Evolutionary conservation across 2,329 filamentous ascomycete species (phyloP).

Genomic region (Metarhizium anisopliae): DNA sequence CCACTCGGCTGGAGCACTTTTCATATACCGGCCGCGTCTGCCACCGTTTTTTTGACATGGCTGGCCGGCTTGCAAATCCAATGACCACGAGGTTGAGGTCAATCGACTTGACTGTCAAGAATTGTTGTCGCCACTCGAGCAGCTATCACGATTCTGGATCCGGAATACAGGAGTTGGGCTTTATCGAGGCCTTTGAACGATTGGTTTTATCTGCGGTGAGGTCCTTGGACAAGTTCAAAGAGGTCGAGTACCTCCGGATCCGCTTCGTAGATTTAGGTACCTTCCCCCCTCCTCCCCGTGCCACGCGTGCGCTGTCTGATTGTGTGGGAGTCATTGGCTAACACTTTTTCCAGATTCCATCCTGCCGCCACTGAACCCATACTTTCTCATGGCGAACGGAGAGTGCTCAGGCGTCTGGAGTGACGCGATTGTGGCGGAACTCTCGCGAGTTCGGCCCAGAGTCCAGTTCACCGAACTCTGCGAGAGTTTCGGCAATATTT

Average conservation of each 20-base stretch:
- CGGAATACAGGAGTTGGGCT: slow-evolving; percentile 62
- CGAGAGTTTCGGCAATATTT: slow-evolving; percentile 54
- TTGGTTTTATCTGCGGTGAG: slow-evolving; percentile 56
- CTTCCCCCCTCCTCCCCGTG: slow-evolving; percentile 10
- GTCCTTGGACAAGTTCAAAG: slow-evolving; percentile 47
- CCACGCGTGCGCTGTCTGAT: too few species aligned
- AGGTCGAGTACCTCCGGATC: slow-evolving; percentile 58
- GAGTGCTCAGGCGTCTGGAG: slow-evolving; percentile 65
- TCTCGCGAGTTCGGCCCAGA: slow-evolving; percentile 49
- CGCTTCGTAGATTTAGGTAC: slow-evolving; percentile 64
- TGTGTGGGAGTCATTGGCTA: not conserved
- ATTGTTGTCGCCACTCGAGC: slow-evolving; percentile 53
- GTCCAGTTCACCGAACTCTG: slow-evolving; percentile 52
- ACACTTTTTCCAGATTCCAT: slow-evolving; percentile 46
- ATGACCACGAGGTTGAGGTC: slow-evolving; percentile 48
- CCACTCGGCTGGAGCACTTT: slow-evolving; percentile 56
- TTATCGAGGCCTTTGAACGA: slow-evolving; percentile 62
- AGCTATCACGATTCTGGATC: slow-evolving; percentile 55
- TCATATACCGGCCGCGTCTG: slow-evolving; percentile 67
- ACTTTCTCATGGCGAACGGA: slow-evolving; percentile 54
- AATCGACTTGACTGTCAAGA: slow-evolving; percentile 65
- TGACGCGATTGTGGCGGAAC: slow-evolving; percentile 52
- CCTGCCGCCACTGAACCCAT: slow-evolving; percentile 62
- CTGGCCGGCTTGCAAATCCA: slow-evolving; percentile 39
- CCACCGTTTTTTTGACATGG: slow-evolving; percentile 55